These are phyloP conservation scores for Sugiyamaella smithiae DNA, from an alignment of 805 yeast species.

Conservation along the genomic window DNA sequence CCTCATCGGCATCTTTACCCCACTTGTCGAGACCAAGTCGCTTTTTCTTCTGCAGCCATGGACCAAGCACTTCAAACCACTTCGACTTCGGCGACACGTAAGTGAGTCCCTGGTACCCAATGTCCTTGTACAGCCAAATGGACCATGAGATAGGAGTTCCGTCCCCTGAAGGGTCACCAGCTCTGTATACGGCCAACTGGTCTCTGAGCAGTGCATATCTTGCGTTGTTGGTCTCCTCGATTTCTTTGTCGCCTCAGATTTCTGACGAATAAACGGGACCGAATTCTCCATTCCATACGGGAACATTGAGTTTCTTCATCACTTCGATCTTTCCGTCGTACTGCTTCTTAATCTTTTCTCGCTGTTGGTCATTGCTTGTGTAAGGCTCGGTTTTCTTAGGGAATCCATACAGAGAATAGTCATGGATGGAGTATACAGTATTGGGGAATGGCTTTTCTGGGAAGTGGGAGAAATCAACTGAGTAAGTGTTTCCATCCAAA, in stretches of 20 bases:
- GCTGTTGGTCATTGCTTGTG: conserved; percentile 38
- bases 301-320: conserved; percentile 41
- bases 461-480: conserved; percentile 50
- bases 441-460: conserved; percentile 41
- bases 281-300: conserved; percentile 56
- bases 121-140: conserved; percentile 53
- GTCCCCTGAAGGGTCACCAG: conserved; percentile 50
- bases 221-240: conserved; percentile 38
- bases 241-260: conserved; percentile 41
- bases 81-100: conserved; percentile 45
- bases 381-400: conserved; percentile 35
- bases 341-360: conserved; percentile 37
- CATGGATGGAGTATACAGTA: conserved; percentile 51
- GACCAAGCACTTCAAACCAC: conserved; percentile 43
- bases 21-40: conserved; percentile 48
- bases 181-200: conserved; percentile 44
- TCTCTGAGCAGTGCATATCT: conserved; percentile 46
- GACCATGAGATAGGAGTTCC: conserved; percentile 47
- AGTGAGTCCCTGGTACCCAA: conserved; percentile 51
- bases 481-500: conserved; percentile 51
- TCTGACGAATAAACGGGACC: conserved; percentile 49
- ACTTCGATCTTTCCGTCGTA: conserved; percentile 46
- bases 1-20: conserved; percentile 48
- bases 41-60: conserved; percentile 44
- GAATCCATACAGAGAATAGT: conserved; percentile 46